Evolutionary conservation across 495 filamentous ascomycete genomes (phyloP).

Genomic region (Aspergillus ellipticus): DNA sequence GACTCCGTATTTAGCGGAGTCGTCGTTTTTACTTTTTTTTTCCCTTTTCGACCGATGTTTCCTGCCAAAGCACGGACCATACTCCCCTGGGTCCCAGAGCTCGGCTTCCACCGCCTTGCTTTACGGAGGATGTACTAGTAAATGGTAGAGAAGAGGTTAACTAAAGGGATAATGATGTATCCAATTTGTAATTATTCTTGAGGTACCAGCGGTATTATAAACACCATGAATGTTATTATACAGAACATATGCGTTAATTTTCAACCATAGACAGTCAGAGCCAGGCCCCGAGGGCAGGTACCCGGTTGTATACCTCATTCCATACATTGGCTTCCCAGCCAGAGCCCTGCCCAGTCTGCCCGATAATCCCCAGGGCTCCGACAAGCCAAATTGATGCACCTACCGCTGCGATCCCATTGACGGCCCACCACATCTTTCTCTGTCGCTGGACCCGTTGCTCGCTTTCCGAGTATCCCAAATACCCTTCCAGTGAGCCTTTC

Average conservation of each 20-base stretch:
- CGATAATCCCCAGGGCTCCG: slow-evolving; percentile 75
- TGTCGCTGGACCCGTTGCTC: slow-evolving; percentile 36
- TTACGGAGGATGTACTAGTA: too few species aligned
- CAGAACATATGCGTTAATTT: neutral
- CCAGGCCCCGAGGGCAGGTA: slow-evolving; percentile 52
- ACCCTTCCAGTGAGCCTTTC: slow-evolving; percentile 35
- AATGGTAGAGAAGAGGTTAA: too few species aligned
- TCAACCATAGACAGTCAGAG: slow-evolving; percentile 20
- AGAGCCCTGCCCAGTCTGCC: slow-evolving; percentile 59
- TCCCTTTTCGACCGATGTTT: too few species aligned
- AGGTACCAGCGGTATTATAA: neutral
- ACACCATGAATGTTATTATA: slow-evolving; percentile 7
- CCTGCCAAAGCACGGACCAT: neutral
- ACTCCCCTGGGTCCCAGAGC: too few species aligned
- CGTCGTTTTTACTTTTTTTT: neutral
- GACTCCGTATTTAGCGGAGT: neutral
- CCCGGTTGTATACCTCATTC: slow-evolving; percentile 60
- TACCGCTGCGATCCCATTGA: slow-evolving; percentile 59
- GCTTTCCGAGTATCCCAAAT: slow-evolving; percentile 36
- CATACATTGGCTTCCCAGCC: slow-evolving; percentile 81
- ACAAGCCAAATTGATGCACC: slow-evolving; percentile 70
- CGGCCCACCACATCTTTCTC: slow-evolving; percentile 62
- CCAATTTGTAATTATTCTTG: neutral
- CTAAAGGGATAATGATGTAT: too few species aligned
- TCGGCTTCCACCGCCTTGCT: too few species aligned